phyloP scores from a whole-genome alignment of 257 asterid genomes.

The Perilla frutescens region DNA sequence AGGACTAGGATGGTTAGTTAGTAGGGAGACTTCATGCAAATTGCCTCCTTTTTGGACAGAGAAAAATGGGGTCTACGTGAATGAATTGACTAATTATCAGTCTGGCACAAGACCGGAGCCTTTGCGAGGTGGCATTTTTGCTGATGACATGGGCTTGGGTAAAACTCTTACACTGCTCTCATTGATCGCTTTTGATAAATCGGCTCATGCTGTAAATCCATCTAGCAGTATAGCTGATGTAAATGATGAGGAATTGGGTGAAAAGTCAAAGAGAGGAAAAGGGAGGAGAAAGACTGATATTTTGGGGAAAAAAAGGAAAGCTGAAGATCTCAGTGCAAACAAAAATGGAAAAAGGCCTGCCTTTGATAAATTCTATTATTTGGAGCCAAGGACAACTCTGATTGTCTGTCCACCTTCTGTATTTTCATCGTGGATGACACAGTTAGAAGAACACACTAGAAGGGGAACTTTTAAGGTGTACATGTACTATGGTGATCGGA shows the following conservation, averaged over 20 bases:
- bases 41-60: constrained; percentile 89
- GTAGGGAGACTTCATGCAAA: constrained; percentile 69
- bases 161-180: constrained; percentile 86
- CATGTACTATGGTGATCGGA: constrained; percentile 78
- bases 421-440: constrained; percentile 74
- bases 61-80: constrained; percentile 56
- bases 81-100: constrained; percentile 68
- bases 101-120: constrained; percentile 71
- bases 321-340: constrained; percentile 39
- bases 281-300: constrained; percentile 37
- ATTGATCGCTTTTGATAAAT: constrained; percentile 73
- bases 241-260: constrained; percentile 40
- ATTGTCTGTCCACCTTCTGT: constrained; percentile 85
- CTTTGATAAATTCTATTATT: constrained; percentile 21
- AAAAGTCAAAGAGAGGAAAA: constrained; percentile 54
- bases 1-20: constrained; percentile 77
- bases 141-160: constrained; percentile 95
- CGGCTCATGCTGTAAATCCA: constrained; percentile 26
- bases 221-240: constrained; percentile 40
- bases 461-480: constrained; percentile 63
- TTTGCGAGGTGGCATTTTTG: constrained; percentile 79
- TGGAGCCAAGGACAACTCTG: constrained; percentile 53
- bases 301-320: constrained; percentile 42
- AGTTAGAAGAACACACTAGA: constrained; percentile 73
- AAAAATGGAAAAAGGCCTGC: constrained; percentile 44